phyloP scores from a whole-genome alignment of 2,329 filamentous ascomycete species.

The Bisporella sp. region DNA sequence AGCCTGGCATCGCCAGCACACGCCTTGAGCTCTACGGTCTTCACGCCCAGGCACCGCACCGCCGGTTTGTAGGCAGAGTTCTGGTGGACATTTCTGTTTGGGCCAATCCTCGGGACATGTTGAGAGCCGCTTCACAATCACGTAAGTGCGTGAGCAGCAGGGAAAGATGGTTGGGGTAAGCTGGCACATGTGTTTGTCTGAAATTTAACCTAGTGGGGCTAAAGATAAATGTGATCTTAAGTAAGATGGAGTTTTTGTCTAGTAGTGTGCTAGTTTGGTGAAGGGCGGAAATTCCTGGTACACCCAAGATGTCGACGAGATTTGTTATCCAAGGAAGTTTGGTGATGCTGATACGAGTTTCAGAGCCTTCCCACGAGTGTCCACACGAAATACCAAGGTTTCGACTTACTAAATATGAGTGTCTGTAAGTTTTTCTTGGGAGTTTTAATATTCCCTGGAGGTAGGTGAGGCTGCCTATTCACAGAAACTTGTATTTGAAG shows the following conservation, averaged over 20 bases:
- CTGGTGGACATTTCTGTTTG: constrained; percentile 18
- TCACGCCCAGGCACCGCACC: constrained; percentile 3
- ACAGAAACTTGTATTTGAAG: too few relatives aligned
- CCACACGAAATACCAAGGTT: too few relatives aligned
- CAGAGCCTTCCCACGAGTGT: too few relatives aligned
- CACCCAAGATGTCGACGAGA: too few relatives aligned
- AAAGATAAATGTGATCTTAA: not conserved
- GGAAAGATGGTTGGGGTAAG: constrained; percentile 15
- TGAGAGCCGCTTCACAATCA: constrained; percentile 13
- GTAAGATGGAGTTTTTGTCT: not conserved
- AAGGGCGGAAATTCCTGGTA: too few relatives aligned
- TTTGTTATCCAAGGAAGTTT: too few relatives aligned
- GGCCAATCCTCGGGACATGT: constrained; percentile 21
- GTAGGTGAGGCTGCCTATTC: too few relatives aligned
- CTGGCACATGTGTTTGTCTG: constrained; percentile 17
- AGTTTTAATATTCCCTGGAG: too few relatives aligned
- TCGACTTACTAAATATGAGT: too few relatives aligned
- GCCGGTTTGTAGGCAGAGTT: constrained; percentile 17
- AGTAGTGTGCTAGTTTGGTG: too few relatives aligned
- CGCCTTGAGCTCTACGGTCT: constrained; percentile 5
- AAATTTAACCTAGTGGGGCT: not conserved
- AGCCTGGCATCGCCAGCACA: constrained; percentile 21
- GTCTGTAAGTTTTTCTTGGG: too few relatives aligned
- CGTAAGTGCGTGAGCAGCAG: constrained; percentile 21
- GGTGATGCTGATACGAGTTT: too few relatives aligned